These are phyloP conservation scores for Ganoderma resinaceum DNA, from an alignment of 1,284 basidiomycete genomes.

Conservation along the genomic window DNA sequence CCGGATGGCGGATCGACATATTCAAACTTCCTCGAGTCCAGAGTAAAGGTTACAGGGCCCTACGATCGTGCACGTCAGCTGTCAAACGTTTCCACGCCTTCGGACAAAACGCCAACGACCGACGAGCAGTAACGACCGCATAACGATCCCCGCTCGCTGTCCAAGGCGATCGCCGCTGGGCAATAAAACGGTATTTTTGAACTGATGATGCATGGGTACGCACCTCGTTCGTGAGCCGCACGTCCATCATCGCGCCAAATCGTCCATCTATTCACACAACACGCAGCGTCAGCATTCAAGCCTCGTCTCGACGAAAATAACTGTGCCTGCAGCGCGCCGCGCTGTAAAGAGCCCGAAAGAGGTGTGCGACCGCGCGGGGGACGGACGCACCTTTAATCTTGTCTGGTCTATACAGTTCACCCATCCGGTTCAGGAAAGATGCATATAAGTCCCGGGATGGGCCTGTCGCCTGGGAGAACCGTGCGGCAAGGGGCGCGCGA, in stretches of 20 bases:
- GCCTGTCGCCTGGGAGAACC: constrained; percentile 59
- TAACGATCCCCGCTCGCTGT: neutral
- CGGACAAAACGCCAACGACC: constrained; percentile 16
- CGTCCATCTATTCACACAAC: constrained; percentile 68
- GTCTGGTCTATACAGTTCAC: constrained; percentile 68
- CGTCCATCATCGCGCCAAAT: constrained; percentile 95
- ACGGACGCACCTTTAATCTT: constrained; percentile 75
- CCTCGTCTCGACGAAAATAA: constrained; percentile 20
- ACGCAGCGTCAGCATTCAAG: constrained; percentile 15
- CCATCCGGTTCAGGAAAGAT: constrained; percentile 74
- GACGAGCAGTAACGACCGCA: constrained; percentile 6
- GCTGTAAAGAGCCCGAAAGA: constrained; percentile 18
- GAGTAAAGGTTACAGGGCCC: constrained; percentile 85
- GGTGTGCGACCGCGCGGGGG: constrained; percentile 20
- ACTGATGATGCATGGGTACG: constrained; percentile 29
- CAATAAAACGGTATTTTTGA: constrained; percentile 9
- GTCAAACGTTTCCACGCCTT: constrained; percentile 16
- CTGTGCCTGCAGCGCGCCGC: constrained; percentile 19
- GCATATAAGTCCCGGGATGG: constrained; percentile 76
- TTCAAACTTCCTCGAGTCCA: constrained; percentile 79
- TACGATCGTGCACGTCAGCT: constrained; percentile 39
- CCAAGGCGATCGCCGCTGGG: neutral
- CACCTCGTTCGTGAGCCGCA: constrained; percentile 86
- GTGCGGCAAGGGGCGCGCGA: constrained; percentile 15
- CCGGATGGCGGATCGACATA: constrained; percentile 45